Evolutionary conservation across 129 eudicot genomes (phyloP).

Genomic region (Helianthus annuus): DNA sequence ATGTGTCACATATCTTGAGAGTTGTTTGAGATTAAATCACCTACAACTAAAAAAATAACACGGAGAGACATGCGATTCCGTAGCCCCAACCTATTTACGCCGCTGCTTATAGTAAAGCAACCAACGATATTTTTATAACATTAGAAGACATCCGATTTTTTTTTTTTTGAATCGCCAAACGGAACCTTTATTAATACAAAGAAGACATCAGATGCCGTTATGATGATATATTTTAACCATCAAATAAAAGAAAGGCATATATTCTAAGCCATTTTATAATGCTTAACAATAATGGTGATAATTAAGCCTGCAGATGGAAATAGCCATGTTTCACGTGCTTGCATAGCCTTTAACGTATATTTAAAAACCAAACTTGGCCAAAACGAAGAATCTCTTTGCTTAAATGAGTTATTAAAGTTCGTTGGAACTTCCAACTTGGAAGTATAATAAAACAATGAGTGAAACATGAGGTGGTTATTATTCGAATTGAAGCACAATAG

Average conservation of each 20-base stretch:
- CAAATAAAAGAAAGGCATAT: conserved; percentile 17
- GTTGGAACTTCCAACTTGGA: neutral
- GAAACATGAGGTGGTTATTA: too few species aligned
- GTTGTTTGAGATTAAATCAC: too few species aligned
- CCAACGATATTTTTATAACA: neutral
- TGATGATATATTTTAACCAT: neutral
- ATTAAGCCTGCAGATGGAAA: conserved; percentile 6
- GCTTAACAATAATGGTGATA: conserved; percentile 13
- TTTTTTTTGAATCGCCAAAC: too few species aligned
- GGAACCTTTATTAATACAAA: too few species aligned
- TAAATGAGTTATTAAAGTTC: neutral
- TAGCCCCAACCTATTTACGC: too few species aligned
- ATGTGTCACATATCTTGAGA: too few species aligned
- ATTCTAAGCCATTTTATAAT: conserved; percentile 19
- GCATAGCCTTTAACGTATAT: too few species aligned
- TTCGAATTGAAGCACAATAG: too few species aligned
- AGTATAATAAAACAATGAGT: too few species aligned
- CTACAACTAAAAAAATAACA: too few species aligned
- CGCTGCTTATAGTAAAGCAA: neutral
- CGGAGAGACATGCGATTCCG: too few species aligned
- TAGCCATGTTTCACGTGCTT: neutral
- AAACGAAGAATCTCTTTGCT: neutral
- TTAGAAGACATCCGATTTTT: neutral
- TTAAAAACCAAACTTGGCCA: neutral
- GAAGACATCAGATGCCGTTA: neutral